These are phyloP conservation scores for Arabidopsis lyrata DNA, from an alignment of 441 rosid genomes.

Conservation along the genomic window DNA sequence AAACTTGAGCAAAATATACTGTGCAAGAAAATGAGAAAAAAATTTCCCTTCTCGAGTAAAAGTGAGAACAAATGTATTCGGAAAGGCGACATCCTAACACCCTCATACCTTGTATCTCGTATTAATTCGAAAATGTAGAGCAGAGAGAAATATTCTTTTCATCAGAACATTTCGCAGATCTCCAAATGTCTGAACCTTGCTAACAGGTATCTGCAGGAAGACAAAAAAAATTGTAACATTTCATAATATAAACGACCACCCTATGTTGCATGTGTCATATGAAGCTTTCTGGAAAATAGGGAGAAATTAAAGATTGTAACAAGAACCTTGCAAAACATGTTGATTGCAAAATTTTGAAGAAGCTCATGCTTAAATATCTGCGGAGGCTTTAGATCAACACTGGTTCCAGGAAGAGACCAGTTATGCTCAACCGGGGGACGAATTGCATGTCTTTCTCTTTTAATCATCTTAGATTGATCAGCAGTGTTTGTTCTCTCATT, in stretches of 20 bases:
- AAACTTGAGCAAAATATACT: not conserved
- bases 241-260: slow-evolving; percentile 27
- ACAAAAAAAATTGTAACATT: slow-evolving; percentile 23
- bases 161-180: slow-evolving; percentile 95
- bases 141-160: slow-evolving; percentile 99
- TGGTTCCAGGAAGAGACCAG: slow-evolving; percentile 92
- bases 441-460: slow-evolving; percentile 81
- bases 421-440: slow-evolving; percentile 97
- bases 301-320: slow-evolving; percentile 21
- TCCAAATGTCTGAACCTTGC: slow-evolving; percentile 84
- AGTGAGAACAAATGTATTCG: not conserved
- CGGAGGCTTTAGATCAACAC: slow-evolving; percentile 71
- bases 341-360: slow-evolving; percentile 94
- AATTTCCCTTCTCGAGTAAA: not conserved
- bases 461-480: slow-evolving; percentile 72
- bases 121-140: slow-evolving; percentile 98
- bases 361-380: slow-evolving; percentile 99
- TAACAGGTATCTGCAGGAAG: slow-evolving; percentile 90
- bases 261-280: slow-evolving; percentile 11
- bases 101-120: slow-evolving; percentile 90
- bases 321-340: slow-evolving; percentile 97
- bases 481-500: slow-evolving; percentile 63
- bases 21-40: not conserved
- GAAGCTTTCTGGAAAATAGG: not conserved
- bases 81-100: slow-evolving; percentile 2